Conservation (phyloP, 768 basidiomycete genomes). For the Mycena belliarum region DNA sequence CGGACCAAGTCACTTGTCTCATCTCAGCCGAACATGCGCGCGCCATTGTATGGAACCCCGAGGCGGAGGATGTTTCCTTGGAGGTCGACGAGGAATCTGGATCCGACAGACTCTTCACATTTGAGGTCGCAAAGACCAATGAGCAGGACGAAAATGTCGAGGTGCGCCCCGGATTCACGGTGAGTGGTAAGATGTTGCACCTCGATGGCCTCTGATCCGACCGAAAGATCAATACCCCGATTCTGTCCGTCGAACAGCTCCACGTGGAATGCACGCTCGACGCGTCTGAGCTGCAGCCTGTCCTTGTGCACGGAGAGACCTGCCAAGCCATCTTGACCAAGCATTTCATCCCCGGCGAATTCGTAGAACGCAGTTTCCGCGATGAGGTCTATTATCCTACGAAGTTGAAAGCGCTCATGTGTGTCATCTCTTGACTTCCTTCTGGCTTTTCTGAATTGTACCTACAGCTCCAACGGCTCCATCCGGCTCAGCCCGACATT, state of each 20-base stretch:
- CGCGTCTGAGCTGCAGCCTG: slow-evolving; percentile 22
- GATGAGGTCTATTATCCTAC: slow-evolving; percentile 3
- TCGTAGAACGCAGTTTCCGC: neutral
- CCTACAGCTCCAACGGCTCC: slow-evolving; percentile 23
- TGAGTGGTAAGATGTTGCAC: slow-evolving; percentile 22
- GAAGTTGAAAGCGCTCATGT: slow-evolving; percentile 26
- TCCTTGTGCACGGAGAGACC: slow-evolving; percentile 41
- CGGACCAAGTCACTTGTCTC: slow-evolving; percentile 55
- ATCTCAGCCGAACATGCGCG: slow-evolving; percentile 49
- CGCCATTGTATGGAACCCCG: slow-evolving; percentile 45
- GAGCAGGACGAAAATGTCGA: slow-evolving; percentile 56
- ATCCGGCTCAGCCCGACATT: slow-evolving; percentile 27
- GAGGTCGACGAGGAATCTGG: slow-evolving; percentile 40
- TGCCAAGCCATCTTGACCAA: slow-evolving; percentile 41
- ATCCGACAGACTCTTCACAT: slow-evolving; percentile 51
- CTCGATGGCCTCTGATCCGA: neutral
- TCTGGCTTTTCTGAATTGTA: neutral
- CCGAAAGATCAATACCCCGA: slow-evolving; percentile 9
- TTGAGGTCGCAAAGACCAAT: slow-evolving; percentile 53
- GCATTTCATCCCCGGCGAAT: slow-evolving; percentile 21
- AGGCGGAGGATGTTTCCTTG: slow-evolving; percentile 26
- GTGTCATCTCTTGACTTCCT: slow-evolving; percentile 1
- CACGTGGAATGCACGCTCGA: slow-evolving; percentile 9
- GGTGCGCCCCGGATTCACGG: slow-evolving; percentile 46
- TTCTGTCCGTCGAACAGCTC: slow-evolving; percentile 7